These are phyloP conservation scores for Verticillium zaregamsianum DNA, from an alignment of 2,329 filamentous ascomycete genomes.

Conservation along the genomic window DNA sequence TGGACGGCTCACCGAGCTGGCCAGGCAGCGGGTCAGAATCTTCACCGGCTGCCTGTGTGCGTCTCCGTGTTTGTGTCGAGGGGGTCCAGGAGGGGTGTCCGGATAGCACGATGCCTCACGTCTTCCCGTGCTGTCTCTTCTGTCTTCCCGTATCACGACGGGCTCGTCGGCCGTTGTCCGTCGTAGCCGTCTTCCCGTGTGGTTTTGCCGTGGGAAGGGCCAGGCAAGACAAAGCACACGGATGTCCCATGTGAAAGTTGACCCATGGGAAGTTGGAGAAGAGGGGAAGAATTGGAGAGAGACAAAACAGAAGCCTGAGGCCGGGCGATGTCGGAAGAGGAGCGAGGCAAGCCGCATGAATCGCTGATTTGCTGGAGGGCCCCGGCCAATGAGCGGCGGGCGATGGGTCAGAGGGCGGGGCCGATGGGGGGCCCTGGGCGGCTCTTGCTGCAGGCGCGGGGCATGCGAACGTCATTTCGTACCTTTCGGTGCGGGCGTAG, in stretches of 20 bases:
- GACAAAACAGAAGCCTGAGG: not conserved
- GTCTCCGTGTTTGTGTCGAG: not conserved
- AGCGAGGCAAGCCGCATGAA: slow-evolving; percentile 6
- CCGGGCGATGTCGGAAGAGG: slow-evolving; percentile 12
- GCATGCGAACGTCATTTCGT: slow-evolving; percentile 10
- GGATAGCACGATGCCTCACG: not conserved
- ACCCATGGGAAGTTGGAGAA: not conserved
- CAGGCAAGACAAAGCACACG: not conserved
- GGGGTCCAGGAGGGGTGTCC: not conserved
- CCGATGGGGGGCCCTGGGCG: slow-evolving; percentile 7
- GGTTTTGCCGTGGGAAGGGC: not conserved
- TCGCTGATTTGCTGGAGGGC: slow-evolving; percentile 3
- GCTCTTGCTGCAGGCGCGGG: slow-evolving; percentile 9
- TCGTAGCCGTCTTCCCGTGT: not conserved
- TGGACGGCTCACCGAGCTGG: not conserved
- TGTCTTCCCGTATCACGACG: not conserved
- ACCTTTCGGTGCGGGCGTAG: not conserved
- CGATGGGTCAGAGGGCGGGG: slow-evolving; percentile 4
- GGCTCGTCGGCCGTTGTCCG: not conserved
- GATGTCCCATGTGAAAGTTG: not conserved
- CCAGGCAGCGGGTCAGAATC: not conserved
- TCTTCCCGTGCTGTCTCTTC: not conserved
- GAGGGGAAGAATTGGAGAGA: not conserved
- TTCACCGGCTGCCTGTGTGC: not conserved
- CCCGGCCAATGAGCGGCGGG: slow-evolving; percentile 1